Conservation (phyloP, 352 stramenopile species). For the Globisporangium perplexum region DNA sequence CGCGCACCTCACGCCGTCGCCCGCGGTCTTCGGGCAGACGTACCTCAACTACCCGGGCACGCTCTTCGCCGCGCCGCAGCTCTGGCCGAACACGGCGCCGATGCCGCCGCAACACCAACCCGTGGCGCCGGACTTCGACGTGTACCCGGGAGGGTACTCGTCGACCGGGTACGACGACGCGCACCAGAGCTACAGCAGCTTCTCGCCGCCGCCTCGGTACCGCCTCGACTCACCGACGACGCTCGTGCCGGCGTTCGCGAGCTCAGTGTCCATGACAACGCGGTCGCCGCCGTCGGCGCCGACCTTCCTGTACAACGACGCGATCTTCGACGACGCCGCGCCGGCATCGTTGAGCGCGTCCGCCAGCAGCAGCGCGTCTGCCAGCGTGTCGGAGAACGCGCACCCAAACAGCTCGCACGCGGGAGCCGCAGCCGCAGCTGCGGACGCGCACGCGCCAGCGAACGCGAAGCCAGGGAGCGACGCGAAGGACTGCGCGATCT, state of each 20-base stretch:
- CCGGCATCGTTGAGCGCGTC: constrained; percentile 6
- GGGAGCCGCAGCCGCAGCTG: neutral
- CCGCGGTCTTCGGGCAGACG: neutral
- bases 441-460: neutral
- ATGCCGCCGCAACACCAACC: neutral
- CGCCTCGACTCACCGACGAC: constrained; percentile 11
- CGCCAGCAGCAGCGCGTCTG: neutral
- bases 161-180: neutral
- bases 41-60: neutral
- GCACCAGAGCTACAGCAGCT: neutral
- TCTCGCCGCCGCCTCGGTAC: constrained; percentile 3
- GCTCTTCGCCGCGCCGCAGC: neutral
- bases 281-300: constrained; percentile 6
- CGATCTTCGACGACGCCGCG: constrained; percentile 3
- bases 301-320: constrained; percentile 4
- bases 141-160: neutral
- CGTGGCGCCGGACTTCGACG: neutral
- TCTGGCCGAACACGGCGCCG: neutral
- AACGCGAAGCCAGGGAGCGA: neutral
- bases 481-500: constrained; percentile 35
- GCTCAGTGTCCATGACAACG: neutral
- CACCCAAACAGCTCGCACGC: neutral
- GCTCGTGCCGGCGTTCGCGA: constrained; percentile 4
- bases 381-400: neutral
- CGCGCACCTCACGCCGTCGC: constrained; percentile 1